Base-by-base conservation (phyloP, 352 stramenopile genomes). In the Blastocystis sp. region DNA sequence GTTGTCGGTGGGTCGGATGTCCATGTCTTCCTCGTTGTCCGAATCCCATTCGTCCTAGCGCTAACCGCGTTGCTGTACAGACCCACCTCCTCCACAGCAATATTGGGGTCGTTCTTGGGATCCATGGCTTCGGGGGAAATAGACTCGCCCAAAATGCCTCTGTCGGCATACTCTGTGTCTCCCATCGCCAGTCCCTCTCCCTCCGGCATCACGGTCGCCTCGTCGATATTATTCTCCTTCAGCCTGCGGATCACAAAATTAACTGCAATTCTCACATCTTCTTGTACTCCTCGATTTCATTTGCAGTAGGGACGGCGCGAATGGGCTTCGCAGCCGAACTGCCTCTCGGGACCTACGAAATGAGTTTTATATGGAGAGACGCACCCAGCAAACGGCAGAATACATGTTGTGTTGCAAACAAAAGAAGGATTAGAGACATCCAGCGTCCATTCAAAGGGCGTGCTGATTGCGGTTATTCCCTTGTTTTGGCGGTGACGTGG, bases 1-100 rank as follows among this genome's bases (percentile, higher is more conserved):
- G 24, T 92, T 91, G 89, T 96, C 93, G 0, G 92, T 95, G 0
- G 93, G 90, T 2, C 92, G 91, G 87, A 96, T 95, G 90, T 95
- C 93, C 54, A 95, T 89, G 87, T 96, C 93, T 21, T 95, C 93
- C 80, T 88, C 78, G 48, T 45, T 88, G 9, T 88, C 78, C 19
- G 78, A 88, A 69, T 84, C 74, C 40, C 52, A 54, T 2, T 84
- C 57, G 17, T 84, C 74, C 74, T 84, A 54, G 45, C 9, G 14
- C 4, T 70, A 2, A 59, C 24, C 38, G 0, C 11, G 3, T 84
- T 11, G n/a, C 6, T 0, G 38, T 4, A 0, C 38, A 48, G 21
- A 43, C 14, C 11, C 48, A 84, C 74, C 28, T 88, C 78, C 6
- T 60, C 24, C 24, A 79, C 14, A 2, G 62, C 43, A 57, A 88